Conservation (phyloP, 371 early-diverging fungal species). For the Saksenaea oblongispora region DNA sequence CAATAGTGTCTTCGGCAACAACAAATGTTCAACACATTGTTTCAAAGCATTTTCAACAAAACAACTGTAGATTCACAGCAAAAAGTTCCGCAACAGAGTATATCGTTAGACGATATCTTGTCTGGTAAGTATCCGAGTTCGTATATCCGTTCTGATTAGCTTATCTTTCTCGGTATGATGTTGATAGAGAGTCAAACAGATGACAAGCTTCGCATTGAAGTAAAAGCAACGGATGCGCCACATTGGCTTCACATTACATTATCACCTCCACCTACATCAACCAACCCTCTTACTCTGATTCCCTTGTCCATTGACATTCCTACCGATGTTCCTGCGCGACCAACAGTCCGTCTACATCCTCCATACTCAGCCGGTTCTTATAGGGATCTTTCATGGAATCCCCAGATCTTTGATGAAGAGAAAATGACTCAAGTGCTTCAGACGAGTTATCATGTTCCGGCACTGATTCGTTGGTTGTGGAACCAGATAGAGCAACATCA, state of each 20-base stretch:
- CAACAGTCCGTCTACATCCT: slow-evolving; percentile 27
- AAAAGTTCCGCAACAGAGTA: neutral
- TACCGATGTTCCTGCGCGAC: slow-evolving; percentile 28
- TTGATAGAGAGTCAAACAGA: slow-evolving; percentile 24
- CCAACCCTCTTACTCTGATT: slow-evolving; percentile 24
- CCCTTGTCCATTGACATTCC: slow-evolving; percentile 44
- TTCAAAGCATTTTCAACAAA: slow-evolving; percentile 52
- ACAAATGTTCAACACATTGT: slow-evolving; percentile 55
- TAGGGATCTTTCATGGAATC: slow-evolving; percentile 31
- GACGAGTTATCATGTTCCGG: slow-evolving; percentile 26
- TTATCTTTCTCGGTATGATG: neutral
- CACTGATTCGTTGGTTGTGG: slow-evolving; percentile 35
- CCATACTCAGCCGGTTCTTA: slow-evolving; percentile 15
- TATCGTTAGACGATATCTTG: slow-evolving; percentile 34
- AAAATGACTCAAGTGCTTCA: slow-evolving; percentile 36
- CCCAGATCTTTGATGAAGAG: slow-evolving; percentile 35
- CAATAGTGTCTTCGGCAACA: slow-evolving; percentile 52
- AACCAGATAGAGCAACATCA: slow-evolving; percentile 25
- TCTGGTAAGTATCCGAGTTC: slow-evolving; percentile 19
- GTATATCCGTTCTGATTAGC: neutral
- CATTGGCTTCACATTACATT: slow-evolving; percentile 33
- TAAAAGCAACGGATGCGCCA: slow-evolving; percentile 37
- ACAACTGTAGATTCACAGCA: slow-evolving; percentile 3
- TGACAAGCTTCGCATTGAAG: slow-evolving; percentile 22
- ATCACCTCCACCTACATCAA: slow-evolving; percentile 28